Evolutionary conservation across 2,329 filamentous ascomycete genomes (phyloP), one percentile per base, ranked within the genome.

Genomic region (Scopulariopsis brevicaulis): DNA sequence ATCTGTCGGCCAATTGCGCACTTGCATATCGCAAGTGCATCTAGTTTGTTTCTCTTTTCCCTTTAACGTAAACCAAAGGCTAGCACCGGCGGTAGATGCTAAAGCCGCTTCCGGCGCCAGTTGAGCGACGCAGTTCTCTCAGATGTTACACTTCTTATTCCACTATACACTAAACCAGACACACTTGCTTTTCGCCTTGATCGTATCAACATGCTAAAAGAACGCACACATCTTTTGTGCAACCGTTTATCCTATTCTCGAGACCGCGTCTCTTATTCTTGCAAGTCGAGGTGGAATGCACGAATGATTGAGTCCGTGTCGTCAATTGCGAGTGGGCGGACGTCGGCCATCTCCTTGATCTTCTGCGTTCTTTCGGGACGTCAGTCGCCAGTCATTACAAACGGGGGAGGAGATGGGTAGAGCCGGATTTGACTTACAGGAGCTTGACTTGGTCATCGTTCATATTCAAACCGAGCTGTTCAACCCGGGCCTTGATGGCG

Each of bases 321-420:
- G 71, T 96, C 92, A 63, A 96, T 85, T 59, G 89, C 88, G 63
- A 96, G 86, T 58, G 87, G 88, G 63, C 90, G 79, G 55, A 96
- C 85, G 65, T 96, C 90, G 53, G 90, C 91, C 70, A 96, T 75
- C 51, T 83, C 82, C 87, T 96, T 96, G 79, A 96, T 94, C 85
- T 95, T 95, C 5, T 22, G 22, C 35, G 59, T 28, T 11, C 57
- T 60, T 46, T n/a, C n/a, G 15, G 40, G n/a, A 46, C 15, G 57
- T 54, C 14, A n/a, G 37, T n/a, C 14, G 35, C 18, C 14, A 24
- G 15, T 11, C 12, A 55, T 25, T 35, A 24, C 43, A 25, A 35
- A 24, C 11, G 15, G 3, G 40, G 20, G 20, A 20, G 18, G 10
- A 32, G 62, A 67, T 34, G 12, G 14, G 3, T 18, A 32, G 15